Evolutionary conservation across 805 yeast genomes (phyloP).

Genomic region (Cyberlindnera samutprakarnensis): DNA sequence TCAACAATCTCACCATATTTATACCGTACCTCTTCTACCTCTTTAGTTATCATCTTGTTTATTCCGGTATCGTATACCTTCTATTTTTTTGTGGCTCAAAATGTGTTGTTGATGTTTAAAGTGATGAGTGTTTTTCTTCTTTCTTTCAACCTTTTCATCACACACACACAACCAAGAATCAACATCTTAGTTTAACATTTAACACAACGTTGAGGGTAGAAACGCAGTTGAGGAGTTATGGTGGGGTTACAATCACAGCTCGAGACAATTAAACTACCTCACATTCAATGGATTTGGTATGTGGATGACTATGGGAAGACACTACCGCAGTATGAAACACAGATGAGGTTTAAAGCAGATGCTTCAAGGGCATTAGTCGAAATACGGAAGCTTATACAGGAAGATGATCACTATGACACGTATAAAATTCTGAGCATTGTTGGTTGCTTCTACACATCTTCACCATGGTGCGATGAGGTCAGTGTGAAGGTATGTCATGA

Average conservation of each 20-base stretch:
- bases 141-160: too few relatives aligned
- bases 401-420: background rate
- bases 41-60: slow-evolving; percentile 1
- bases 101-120: too few relatives aligned
- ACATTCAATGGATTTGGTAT: slow-evolving; percentile 15
- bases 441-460: slow-evolving; percentile 4
- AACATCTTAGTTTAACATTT: too few relatives aligned
- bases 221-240: too few relatives aligned
- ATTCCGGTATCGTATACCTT: background rate
- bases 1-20: slow-evolving; percentile 1
- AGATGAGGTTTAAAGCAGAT: slow-evolving; percentile 7
- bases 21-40: background rate
- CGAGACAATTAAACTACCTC: slow-evolving; percentile 4
- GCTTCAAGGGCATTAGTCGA: background rate
- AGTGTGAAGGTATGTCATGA: background rate
- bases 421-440: background rate
- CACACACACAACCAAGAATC: too few relatives aligned
- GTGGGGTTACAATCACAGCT: too few relatives aligned
- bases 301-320: slow-evolving; percentile 11
- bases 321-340: slow-evolving; percentile 6
- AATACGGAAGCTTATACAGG: background rate
- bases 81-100: too few relatives aligned
- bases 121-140: too few relatives aligned
- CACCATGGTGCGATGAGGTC: slow-evolving; percentile 17
- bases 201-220: too few relatives aligned